Evolutionary conservation across 2,329 filamentous ascomycete species (phyloP).

Genomic region (Fusarium transvaalense): DNA sequence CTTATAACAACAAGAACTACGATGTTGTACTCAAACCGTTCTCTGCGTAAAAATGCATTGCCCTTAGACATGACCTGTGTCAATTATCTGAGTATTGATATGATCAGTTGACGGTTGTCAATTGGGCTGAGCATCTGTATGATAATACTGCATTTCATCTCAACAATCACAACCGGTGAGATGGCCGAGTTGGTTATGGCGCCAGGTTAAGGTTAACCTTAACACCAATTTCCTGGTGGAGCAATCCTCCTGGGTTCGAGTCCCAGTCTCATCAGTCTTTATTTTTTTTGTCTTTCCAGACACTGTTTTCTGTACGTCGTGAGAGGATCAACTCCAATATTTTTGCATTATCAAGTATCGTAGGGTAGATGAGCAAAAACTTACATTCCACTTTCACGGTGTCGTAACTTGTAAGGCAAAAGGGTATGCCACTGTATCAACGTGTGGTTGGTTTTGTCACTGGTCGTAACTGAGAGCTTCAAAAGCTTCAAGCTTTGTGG

Average conservation of each 20-base stretch:
- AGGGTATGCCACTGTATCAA: too few relatives aligned
- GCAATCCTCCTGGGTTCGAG: conserved; percentile 55
- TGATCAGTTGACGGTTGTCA: too few relatives aligned
- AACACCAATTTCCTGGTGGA: conserved; percentile 51
- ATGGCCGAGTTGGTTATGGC: conserved; percentile 56
- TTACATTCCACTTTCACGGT: neutral
- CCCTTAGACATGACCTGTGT: neutral
- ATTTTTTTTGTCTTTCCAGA: neutral
- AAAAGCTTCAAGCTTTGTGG: too few relatives aligned
- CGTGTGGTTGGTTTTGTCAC: too few relatives aligned
- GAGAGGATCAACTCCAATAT: too few relatives aligned
- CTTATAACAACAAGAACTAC: rapidly evolving
- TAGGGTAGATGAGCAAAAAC: neutral
- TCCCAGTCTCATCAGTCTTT: conserved; percentile 51
- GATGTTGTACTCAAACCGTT: neutral
- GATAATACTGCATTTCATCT: rapidly evolving
- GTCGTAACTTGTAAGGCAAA: neutral
- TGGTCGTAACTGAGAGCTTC: too few relatives aligned
- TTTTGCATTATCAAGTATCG: neutral
- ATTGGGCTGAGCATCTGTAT: rapidly evolving
- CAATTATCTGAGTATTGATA: neutral
- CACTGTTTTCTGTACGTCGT: rapidly evolving
- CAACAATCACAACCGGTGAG: conserved; percentile 44
- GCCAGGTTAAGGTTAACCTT: conserved; percentile 53
- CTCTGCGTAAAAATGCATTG: neutral